Conservation (phyloP, 192 early-diverging fungal species). For the Haplosporangium gracile region DNA sequence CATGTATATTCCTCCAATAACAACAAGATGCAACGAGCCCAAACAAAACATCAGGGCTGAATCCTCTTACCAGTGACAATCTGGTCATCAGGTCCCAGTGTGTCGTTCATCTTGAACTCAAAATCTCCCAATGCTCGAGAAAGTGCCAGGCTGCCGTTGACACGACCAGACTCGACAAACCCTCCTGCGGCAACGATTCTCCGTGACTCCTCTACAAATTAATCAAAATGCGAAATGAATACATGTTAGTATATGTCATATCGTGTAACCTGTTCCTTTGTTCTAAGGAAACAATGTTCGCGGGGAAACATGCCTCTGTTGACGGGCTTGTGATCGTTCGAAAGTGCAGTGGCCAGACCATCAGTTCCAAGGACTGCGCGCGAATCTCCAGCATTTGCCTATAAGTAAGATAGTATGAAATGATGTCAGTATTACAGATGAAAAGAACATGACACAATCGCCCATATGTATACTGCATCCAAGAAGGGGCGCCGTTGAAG, state of each 20-base stretch:
- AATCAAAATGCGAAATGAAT: not conserved
- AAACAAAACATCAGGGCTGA: not conserved
- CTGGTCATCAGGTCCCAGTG: conserved; percentile 87
- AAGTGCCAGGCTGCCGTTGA: conserved; percentile 98
- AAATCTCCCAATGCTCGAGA: conserved; percentile 98
- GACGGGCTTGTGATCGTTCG: conserved; percentile 96
- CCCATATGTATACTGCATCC: too few species aligned
- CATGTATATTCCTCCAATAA: not conserved
- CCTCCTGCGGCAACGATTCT: conserved; percentile 94
- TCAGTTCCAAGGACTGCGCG: conserved; percentile 86
- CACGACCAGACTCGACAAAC: conserved; percentile 98
- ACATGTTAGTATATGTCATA: not conserved
- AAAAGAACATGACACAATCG: not conserved
- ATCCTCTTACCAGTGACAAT: conserved; percentile 82
- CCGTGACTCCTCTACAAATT: conserved; percentile 71
- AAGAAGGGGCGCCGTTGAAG: too few species aligned
- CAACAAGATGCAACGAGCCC: not conserved
- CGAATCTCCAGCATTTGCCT: conserved; percentile 97
- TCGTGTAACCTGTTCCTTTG: too few species aligned
- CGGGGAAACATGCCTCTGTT: conserved; percentile 66
- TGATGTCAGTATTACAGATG: not conserved
- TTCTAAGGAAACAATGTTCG: not conserved
- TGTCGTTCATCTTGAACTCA: conserved; percentile 95
- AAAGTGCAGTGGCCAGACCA: conserved; percentile 85
- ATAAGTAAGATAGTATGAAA: not conserved